These are phyloP conservation scores for Plenodomus tracheiphilus DNA, from an alignment of 2,329 filamentous ascomycete genomes.

Conservation along the genomic window DNA sequence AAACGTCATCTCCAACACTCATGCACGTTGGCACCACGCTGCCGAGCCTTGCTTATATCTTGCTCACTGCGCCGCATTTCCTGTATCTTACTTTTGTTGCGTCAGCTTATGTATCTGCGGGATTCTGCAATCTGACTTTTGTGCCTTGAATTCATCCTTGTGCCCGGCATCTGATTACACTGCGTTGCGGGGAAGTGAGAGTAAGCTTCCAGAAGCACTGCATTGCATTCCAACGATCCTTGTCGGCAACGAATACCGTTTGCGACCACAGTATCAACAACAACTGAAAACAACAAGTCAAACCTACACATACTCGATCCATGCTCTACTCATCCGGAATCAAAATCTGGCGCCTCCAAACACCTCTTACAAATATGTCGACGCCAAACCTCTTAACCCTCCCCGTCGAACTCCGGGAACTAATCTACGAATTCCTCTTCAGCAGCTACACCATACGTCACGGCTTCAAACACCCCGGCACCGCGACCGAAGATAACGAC, in stretches of 20 bases:
- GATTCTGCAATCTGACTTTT: neutral
- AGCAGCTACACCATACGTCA: constrained; percentile 33
- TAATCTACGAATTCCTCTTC: constrained; percentile 42
- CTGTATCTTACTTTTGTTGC: neutral
- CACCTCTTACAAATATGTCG: constrained; percentile 12
- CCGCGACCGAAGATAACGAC: neutral
- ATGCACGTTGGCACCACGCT: neutral
- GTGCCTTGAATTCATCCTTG: neutral
- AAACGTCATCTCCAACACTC: constrained; percentile 6
- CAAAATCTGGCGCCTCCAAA: constrained; percentile 8
- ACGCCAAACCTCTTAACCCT: constrained; percentile 33
- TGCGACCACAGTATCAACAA: neutral
- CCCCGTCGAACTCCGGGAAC: constrained; percentile 38
- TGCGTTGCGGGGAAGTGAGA: neutral
- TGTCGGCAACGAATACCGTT: neutral
- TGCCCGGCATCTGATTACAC: neutral
- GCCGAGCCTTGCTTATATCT: neutral
- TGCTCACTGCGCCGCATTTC: neutral
- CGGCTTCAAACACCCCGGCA: constrained; percentile 26
- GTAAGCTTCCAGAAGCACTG: neutral
- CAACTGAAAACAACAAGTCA: neutral
- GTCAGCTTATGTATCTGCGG: neutral
- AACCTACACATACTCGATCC: neutral
- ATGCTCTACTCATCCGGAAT: constrained; percentile 8
- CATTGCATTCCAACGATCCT: neutral